These are phyloP conservation scores for Apiotrichum sp. DNA, from an alignment of 1,284 basidiomycete genomes.

Conservation along the genomic window DNA sequence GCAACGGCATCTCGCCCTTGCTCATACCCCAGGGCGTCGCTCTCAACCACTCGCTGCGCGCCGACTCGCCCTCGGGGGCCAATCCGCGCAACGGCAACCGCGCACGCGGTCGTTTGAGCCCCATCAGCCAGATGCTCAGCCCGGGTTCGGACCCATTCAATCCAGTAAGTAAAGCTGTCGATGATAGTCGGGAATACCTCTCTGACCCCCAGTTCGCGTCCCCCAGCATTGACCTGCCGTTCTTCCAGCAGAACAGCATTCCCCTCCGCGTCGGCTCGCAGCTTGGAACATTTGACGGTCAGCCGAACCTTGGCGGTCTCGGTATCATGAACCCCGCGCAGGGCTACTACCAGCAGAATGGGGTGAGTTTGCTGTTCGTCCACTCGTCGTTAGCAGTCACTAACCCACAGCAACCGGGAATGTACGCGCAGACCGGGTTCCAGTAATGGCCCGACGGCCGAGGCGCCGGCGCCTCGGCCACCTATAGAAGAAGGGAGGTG, in stretches of 20 bases:
- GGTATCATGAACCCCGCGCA: slow-evolving; percentile 32
- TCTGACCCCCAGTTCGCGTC: slow-evolving; percentile 23
- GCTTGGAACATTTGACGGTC: slow-evolving; percentile 35
- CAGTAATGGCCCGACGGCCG: slow-evolving; percentile 5
- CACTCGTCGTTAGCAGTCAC: too few relatives aligned
- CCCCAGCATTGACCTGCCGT: slow-evolving; percentile 38
- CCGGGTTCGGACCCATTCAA: slow-evolving; percentile 48
- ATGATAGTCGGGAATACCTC: too few relatives aligned
- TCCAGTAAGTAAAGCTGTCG: slow-evolving; percentile 13
- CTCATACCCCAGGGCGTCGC: slow-evolving; percentile 41
- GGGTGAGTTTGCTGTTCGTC: background rate
- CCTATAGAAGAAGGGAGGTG: background rate
- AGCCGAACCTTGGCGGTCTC: slow-evolving; percentile 42
- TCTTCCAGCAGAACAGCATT: slow-evolving; percentile 19
- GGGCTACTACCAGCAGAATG: slow-evolving; percentile 12
- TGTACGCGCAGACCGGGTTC: slow-evolving; percentile 18
- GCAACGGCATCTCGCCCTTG: slow-evolving; percentile 28
- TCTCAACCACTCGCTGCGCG: slow-evolving; percentile 30
- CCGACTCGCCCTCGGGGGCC: slow-evolving; percentile 11
- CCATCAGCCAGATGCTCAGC: slow-evolving; percentile 41
- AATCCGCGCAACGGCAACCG: slow-evolving; percentile 24
- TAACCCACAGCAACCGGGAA: slow-evolving; percentile 8
- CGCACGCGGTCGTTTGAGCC: slow-evolving; percentile 31
- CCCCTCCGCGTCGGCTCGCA: slow-evolving; percentile 23
- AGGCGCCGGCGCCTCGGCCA: background rate